Evolutionary conservation across 495 filamentous ascomycete species (phyloP), one percentile per base, ranked within the genome.

Genomic region (Aspergillus nanangensis): DNA sequence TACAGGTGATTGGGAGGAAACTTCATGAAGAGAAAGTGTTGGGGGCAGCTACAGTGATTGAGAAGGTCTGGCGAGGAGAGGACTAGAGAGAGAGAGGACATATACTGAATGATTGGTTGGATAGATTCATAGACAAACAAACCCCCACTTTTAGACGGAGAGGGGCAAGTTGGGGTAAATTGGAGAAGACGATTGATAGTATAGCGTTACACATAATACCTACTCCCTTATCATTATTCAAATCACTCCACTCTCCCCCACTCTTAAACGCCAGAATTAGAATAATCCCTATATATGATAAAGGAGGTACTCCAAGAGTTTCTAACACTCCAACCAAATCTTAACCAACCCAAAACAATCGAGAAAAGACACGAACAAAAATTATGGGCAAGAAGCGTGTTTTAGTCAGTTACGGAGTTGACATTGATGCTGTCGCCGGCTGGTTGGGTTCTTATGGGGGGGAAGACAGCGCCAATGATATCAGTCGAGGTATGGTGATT

Each of bases 381-480:
- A 59, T 23, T 57, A 83, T 81, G 79, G 78, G 72, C 47, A 82
- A 82, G 58, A 82, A 81, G 51, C 70, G 77, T 37, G 72, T 84
- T 50, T 69, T 82, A 10, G 72, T 77, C 15, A 61, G 67, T 47
- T 76, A 77, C 50, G 74, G 76, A 9, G 70, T 84, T 14, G 82
- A 85, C 57, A 81, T 84, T 38, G 82, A 88, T 52, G 84, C 83
- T 31, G 83, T 87, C 15, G 78, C 82, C 1, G 83, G 83, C 35
- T 87, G 84, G 84, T 67, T 88, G 11, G 84, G 83, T 11, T 81
- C 76, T 4, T 87, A 88, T 60, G 80, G 80, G n/a, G 83, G 84
- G 29, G 77, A 87, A 62, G 82, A 87, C 59, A 81, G 76, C 34
- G 80, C 74, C 14, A 83, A 67, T 55, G 84, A 88, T 51, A 87